Base-by-base conservation (phyloP, 805 yeast genomes). In the Myxozyma mucilagina region DNA sequence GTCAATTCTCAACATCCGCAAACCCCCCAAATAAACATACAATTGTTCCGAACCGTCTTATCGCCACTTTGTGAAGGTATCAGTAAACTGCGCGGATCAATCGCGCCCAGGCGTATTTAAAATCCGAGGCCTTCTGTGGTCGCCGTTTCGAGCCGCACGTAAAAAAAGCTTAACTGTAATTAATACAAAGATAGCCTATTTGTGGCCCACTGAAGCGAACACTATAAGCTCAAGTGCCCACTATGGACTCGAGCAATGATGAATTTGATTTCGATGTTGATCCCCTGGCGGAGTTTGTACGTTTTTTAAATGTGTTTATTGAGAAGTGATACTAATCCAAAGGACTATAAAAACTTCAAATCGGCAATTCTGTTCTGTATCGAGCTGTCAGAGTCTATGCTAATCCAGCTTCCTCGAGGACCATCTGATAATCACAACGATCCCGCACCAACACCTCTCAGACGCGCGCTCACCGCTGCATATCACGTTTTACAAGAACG, bases 401-500 rank as follows among this genome's bases (percentile, higher is more conserved):
- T 69, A n/a, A 58, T 34, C 47, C 38, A 53, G 41, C 50, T 49
- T 14, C 50, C 52, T 14, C 31, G 32, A 11, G 34, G 44, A 4
- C 48, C 57, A 4, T 32, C 31, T 16, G 64, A 58, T n/a, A 68
- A 65, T 16, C 65, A 51, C 18, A 57, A 39, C 6, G 43, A 43
- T 29, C 29, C 50, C 6, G 42, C 36, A 16, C 58, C 56, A 18
- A 47, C 55, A n/a, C 48, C 61, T 10, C 61, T 69, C 1, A 53
- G 62, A 9, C 48, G 59, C n/a, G 73, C 76, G 10, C 67, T 92
- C 16, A 78, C 78, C 13, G 79, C 87, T 1, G 76, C 89, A 6
- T 76, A 80, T 55, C 84, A 82, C n/a, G 75, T 90, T 39, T 81
- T 90, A 74, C 78, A 86, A 2, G 86, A 84, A 52, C 76, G 89